These are phyloP conservation scores for Gossypium thurberi DNA, from an alignment of 345 rosid species.

Conservation along the genomic window DNA sequence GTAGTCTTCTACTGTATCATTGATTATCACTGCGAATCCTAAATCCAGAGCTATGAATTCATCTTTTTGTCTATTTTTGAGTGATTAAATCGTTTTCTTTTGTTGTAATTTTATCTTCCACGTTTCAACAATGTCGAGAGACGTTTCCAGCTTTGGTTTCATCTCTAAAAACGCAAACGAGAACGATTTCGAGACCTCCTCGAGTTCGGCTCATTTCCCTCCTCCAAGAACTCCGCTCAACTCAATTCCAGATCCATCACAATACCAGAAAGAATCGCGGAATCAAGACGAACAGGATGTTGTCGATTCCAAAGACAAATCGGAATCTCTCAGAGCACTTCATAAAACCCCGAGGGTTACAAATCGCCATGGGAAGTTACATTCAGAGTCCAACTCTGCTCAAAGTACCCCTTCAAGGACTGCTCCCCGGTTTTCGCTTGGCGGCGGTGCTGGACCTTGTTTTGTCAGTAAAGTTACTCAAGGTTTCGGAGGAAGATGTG, in stretches of 20 bases:
- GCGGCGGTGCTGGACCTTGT: conserved; percentile 26
- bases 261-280: conserved; percentile 31
- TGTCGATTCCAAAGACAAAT: conserved; percentile 26
- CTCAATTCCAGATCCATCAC: conserved; percentile 73
- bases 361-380: conserved; percentile 39
- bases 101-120: not conserved
- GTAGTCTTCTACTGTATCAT: not conserved
- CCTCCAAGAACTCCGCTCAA: conserved; percentile 71
- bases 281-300: conserved; percentile 16
- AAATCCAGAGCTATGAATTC: not conserved
- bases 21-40: not conserved
- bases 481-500: conserved; percentile 43
- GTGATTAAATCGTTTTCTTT: not conserved
- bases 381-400: conserved; percentile 60
- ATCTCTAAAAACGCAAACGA: conserved; percentile 34
- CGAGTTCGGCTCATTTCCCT: conserved; percentile 36
- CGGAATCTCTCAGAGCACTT: conserved; percentile 23
- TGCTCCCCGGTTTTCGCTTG: conserved; percentile 49
- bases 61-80: not conserved
- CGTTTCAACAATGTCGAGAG: conserved; percentile 35
- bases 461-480: conserved; percentile 30
- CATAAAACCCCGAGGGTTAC: conserved; percentile 38
- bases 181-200: conserved; percentile 47
- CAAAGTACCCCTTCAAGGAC: conserved; percentile 72
- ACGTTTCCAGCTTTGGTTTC: conserved; percentile 24